phyloP scores from a whole-genome alignment of 2,329 filamentous ascomycete genomes.

The Allantophomopsis lycopodina region DNA sequence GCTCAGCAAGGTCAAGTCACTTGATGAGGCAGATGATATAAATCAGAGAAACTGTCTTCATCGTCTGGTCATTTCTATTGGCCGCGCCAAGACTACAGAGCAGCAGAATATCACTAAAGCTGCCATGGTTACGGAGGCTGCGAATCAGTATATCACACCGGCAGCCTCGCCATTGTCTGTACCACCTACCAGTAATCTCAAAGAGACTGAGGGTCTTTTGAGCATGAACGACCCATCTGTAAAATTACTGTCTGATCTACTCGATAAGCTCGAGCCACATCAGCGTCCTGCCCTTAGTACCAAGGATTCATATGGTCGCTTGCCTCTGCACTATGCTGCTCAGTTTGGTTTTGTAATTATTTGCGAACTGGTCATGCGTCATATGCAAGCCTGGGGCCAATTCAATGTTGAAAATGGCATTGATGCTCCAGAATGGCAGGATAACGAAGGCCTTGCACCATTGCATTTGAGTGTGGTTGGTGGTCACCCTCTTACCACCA shows the following conservation, averaged over 20 bases:
- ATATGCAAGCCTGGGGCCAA: slow-evolving; percentile 80
- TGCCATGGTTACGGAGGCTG: slow-evolving; percentile 26
- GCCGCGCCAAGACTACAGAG: slow-evolving; percentile 48
- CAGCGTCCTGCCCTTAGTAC: slow-evolving; percentile 57
- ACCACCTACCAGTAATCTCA: slow-evolving; percentile 47
- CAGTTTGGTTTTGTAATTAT: slow-evolving; percentile 92
- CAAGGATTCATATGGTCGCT: slow-evolving; percentile 66
- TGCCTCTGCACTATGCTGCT: slow-evolving; percentile 85
- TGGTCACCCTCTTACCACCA: slow-evolving; percentile 77
- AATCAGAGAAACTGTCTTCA: slow-evolving; percentile 91
- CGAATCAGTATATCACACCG: slow-evolving; percentile 57
- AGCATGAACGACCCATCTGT: slow-evolving; percentile 64
- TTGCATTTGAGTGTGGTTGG: slow-evolving; percentile 86
- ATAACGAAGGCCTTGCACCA: slow-evolving; percentile 80
- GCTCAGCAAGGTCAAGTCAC: slow-evolving; percentile 50
- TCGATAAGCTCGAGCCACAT: slow-evolving; percentile 53
- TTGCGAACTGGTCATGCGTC: slow-evolving; percentile 73
- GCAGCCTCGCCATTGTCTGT: slow-evolving; percentile 52
- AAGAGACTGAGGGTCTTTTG: slow-evolving; percentile 53
- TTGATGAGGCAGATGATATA: slow-evolving; percentile 84
- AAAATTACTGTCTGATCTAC: slow-evolving; percentile 43
- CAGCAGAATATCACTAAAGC: slow-evolving; percentile 10
- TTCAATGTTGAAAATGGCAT: slow-evolving; percentile 79
- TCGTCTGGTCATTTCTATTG: slow-evolving; percentile 82
- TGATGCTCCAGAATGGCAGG: slow-evolving; percentile 80